Conservation (phyloP, 2,329 filamentous ascomycete species). For the Penicillium frequentans region DNA sequence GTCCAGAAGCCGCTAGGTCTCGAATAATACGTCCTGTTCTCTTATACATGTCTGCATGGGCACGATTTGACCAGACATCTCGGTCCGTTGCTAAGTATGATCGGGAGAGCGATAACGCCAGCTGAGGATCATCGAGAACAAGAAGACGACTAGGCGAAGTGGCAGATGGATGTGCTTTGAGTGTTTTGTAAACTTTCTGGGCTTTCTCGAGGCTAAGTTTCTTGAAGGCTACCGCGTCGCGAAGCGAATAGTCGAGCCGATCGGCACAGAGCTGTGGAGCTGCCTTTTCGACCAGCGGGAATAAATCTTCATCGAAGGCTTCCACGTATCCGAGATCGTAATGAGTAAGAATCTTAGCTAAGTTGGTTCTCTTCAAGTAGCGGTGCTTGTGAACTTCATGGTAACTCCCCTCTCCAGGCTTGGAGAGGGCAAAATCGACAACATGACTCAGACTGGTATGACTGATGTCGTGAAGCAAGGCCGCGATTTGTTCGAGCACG, state of each 20-base stretch:
- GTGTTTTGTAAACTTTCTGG: constrained; percentile 21
- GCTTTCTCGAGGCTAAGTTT: constrained; percentile 34
- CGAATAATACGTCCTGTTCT: constrained; percentile 37
- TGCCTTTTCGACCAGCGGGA: constrained; percentile 39
- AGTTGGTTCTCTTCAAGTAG: constrained; percentile 33
- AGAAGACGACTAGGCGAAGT: constrained; percentile 29
- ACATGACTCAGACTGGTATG: constrained; percentile 45
- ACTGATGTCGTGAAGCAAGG: constrained; percentile 42
- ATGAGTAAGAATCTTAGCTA: constrained; percentile 34
- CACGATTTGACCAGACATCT: constrained; percentile 41
- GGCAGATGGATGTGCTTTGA: constrained; percentile 32
- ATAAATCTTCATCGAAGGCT: constrained; percentile 39
- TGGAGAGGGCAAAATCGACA: constrained; percentile 39
- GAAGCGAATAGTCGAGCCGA: constrained; percentile 42
- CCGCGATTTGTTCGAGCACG: constrained; percentile 41
- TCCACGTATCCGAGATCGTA: constrained; percentile 32
- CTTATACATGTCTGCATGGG: constrained; percentile 36
- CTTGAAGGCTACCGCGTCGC: constrained; percentile 35
- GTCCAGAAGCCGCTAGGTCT: constrained; percentile 20
- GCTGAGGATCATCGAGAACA: constrained; percentile 28
- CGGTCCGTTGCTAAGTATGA: constrained; percentile 36
- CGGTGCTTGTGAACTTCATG: constrained; percentile 44
- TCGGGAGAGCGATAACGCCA: constrained; percentile 33
- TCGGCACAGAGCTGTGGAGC: constrained; percentile 43
- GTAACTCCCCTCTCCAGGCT: constrained; percentile 39